Base-by-base conservation (phyloP, 306 rosid species). In the Dalbergia cultrata region DNA sequence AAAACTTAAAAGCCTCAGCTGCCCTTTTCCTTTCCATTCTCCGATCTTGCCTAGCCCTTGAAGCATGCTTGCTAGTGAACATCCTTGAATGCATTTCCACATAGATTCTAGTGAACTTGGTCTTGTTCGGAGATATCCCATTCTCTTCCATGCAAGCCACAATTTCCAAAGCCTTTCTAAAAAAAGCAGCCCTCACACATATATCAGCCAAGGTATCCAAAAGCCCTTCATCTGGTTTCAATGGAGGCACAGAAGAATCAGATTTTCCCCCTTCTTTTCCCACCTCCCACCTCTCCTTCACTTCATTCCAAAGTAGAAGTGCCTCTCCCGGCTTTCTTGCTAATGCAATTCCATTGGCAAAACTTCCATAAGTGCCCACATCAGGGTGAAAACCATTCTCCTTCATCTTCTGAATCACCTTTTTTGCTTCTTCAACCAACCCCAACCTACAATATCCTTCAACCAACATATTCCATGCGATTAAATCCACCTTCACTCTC, bases 61-160 rank as follows among this genome's bases (percentile, higher is more conserved):
- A 95, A 47, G 99, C 99, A 86, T 95, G 99, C 86, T 93, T 95
- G 68, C 99, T 95, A 5, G 99, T 91, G 75, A 95, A 95, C 98
- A 95, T 93, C 77, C 93, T 95, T 5, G 99, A 95, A 81, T 93
- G 99, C 99, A 95, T 93, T 84, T 93, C 99, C 86, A 95, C 99
- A n/a, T 95, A 95, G 73, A 95, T 91, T 86, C 92, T 86, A 76
- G 92, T 91, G 84, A 67, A 93, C 89, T 95, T 95, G 60, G 96
- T 95, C 93, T 95, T 95, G 67, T 95, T 91, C 0, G 99, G 99
- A 50, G 99, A 47, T 63, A 95, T 95, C 16, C 96, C 96, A 85
- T 95, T 78, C 86, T 95, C 97, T 85, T 95, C 99, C 99, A 95
- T 95, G 83, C 99, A 95, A 49, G 98, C 99, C 91, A 91, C 99